Evolutionary conservation across 1,284 basidiomycete species (phyloP).

Genomic region (Psilocybe mexicana): DNA sequence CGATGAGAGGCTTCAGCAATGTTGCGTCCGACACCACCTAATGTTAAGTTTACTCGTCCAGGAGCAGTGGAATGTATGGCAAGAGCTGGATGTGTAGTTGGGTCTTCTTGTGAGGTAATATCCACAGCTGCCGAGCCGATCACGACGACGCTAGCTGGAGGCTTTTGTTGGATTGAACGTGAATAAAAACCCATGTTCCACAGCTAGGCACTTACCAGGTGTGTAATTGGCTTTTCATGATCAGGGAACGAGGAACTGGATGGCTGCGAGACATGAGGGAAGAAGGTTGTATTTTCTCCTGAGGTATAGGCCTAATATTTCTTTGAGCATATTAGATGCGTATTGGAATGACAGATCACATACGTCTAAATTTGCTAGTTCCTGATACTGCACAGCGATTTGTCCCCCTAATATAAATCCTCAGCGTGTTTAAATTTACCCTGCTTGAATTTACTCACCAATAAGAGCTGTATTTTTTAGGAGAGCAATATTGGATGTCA

Average conservation of each 20-base stretch:
- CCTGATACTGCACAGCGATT: constrained; percentile 81
- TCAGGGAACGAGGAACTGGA: constrained; percentile 4
- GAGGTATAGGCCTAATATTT: neutral
- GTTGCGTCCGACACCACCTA: constrained; percentile 94
- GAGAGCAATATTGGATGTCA: constrained; percentile 82
- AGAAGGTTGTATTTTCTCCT: neutral
- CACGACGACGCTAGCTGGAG: constrained; percentile 55
- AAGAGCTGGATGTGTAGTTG: constrained; percentile 30
- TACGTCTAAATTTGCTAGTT: constrained; percentile 45
- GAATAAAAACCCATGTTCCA: neutral
- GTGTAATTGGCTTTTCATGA: neutral
- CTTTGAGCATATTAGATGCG: constrained; percentile 3
- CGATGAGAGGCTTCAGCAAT: constrained; percentile 88
- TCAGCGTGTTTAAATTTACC: constrained; percentile 4
- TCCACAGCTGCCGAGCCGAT: constrained; percentile 88
- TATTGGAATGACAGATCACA: constrained; percentile 21
- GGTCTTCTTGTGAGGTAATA: constrained; percentile 59
- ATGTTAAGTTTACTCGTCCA: constrained; percentile 70
- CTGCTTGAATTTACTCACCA: constrained; percentile 49
- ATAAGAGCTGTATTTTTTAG: constrained; percentile 91
- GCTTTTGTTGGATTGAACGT: constrained; percentile 10
- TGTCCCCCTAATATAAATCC: constrained; percentile 54
- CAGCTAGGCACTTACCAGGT: constrained; percentile 2
- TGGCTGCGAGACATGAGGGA: neutral
- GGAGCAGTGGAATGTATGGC: constrained; percentile 75